Evolutionary conservation across 2,329 filamentous ascomycete genomes (phyloP).

Genomic region (Madurella fahalii): DNA sequence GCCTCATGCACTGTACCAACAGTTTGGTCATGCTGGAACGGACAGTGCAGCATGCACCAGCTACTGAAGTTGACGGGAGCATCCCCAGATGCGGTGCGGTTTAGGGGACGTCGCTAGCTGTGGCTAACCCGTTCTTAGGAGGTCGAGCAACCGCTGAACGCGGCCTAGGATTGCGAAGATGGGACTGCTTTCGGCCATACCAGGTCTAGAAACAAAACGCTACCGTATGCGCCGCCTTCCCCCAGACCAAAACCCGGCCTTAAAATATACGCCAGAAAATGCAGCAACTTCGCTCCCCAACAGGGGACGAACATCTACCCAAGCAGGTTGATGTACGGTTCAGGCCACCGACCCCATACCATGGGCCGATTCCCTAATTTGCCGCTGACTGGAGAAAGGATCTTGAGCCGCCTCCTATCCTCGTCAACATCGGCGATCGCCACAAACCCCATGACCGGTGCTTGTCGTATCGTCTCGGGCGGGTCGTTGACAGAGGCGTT

Average conservation of each 20-base stretch:
- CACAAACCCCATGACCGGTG: conserved; percentile 85
- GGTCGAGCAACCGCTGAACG: no score
- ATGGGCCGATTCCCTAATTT: conserved; percentile 74
- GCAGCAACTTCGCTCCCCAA: not conserved
- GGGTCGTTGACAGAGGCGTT: conserved; percentile 67
- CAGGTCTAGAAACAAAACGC: no score
- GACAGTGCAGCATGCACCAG: no score
- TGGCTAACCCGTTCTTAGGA: no score
- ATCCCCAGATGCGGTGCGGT: no score
- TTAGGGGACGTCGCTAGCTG: no score
- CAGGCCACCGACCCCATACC: conserved; percentile 82
- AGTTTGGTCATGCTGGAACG: no score
- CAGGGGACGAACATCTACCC: conserved; percentile 36
- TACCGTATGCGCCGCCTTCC: conserved; percentile 12
- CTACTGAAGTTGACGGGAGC: no score
- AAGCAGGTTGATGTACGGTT: conserved; percentile 73
- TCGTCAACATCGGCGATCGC: conserved; percentile 91
- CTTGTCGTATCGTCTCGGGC: conserved; percentile 69
- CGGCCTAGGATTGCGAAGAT: no score
- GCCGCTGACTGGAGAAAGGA: conserved; percentile 80
- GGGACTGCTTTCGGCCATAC: no score
- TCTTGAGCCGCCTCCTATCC: conserved; percentile 71
- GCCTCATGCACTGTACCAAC: no score
- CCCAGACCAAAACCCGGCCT: not conserved
- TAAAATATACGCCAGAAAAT: not conserved